Evolutionary conservation across 768 basidiomycete species (phyloP).

Genomic region (Tricholoma saponaceum): DNA sequence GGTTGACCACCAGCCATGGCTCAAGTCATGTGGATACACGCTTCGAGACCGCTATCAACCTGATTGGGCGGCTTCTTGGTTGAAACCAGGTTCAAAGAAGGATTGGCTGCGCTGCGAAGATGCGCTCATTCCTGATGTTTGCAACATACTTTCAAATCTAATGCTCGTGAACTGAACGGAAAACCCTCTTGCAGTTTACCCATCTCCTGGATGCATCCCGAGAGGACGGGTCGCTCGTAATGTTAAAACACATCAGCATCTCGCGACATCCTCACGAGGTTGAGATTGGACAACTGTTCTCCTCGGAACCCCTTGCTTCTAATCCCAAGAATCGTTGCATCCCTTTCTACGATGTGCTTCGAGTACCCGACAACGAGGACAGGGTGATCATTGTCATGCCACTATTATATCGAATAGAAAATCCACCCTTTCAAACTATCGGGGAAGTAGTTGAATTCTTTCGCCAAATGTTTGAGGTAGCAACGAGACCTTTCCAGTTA

Average conservation of each 20-base stretch:
- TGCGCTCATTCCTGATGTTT: neutral
- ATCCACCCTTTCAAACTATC: slow-evolving; percentile 23
- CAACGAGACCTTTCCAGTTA: neutral
- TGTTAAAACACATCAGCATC: slow-evolving; percentile 19
- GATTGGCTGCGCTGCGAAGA: slow-evolving; percentile 7
- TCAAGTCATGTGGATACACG: slow-evolving; percentile 18
- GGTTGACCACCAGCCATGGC: slow-evolving; percentile 15
- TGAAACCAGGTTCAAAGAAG: neutral
- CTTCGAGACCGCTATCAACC: slow-evolving; percentile 21
- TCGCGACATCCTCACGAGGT: slow-evolving; percentile 21
- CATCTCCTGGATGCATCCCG: slow-evolving; percentile 25
- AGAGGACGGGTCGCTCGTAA: slow-evolving; percentile 21
- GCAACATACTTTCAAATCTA: neutral
- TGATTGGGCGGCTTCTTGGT: slow-evolving; percentile 24
- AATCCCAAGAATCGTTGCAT: slow-evolving; percentile 25
- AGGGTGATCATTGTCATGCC: slow-evolving; percentile 19
- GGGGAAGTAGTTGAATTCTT: slow-evolving; percentile 30
- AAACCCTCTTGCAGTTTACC: neutral
- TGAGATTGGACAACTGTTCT: slow-evolving; percentile 22
- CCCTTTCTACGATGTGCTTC: slow-evolving; percentile 20
- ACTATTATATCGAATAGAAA: slow-evolving; percentile 7
- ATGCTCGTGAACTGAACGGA: neutral
- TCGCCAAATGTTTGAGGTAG: slow-evolving; percentile 27
- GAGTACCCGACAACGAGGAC: slow-evolving; percentile 14
- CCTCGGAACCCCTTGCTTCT: slow-evolving; percentile 3